Percentiles rank a stretch among this genome's conserved stretches.
These are phyloP conservation scores for Heliosperma pusillum DNA, from an alignment of 148 eudicot species.

Conservation along the genomic window DNA sequence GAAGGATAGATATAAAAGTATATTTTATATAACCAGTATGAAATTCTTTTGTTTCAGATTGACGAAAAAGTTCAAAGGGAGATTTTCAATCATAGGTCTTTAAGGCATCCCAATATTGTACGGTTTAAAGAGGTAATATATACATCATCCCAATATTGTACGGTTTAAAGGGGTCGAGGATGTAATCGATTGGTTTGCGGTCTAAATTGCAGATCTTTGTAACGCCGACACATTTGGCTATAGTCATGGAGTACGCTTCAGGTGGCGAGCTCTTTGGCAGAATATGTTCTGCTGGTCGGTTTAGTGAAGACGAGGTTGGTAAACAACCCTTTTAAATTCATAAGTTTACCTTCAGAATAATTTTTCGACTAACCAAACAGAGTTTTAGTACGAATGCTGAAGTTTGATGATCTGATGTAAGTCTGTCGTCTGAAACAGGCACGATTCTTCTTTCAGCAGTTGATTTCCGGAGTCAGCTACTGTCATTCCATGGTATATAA, in stretches of 20 bases:
- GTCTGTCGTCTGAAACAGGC: constrained; percentile 39
- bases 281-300: constrained; percentile 64
- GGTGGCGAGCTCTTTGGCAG: constrained; percentile 73
- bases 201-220: constrained; percentile 57
- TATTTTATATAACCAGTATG: no score
- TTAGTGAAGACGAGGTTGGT: constrained; percentile 53
- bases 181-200: no score
- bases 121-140: constrained; percentile 85
- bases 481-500: constrained; percentile 75
- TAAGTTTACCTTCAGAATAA: no score
- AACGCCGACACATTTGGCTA: constrained; percentile 71
- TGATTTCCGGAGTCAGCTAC: constrained; percentile 88
- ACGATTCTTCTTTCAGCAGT: constrained; percentile 91
- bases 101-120: constrained; percentile 72
- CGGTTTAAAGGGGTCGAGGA: no score
- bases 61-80: constrained; percentile 81
- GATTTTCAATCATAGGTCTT: constrained; percentile 70
- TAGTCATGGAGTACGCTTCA: constrained; percentile 81
- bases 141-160: no score
- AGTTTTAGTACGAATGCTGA: not conserved
- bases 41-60: constrained; percentile 34
- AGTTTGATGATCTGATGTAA: not conserved
- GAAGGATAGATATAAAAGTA: no score
- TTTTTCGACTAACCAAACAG: not conserved
- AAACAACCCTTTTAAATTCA: no score